Percentiles rank a stretch among this genome's conserved stretches.
Evolutionary conservation across 176 grass and related monocot genomes (phyloP).

Genomic region (Metroxylon sagu): DNA sequence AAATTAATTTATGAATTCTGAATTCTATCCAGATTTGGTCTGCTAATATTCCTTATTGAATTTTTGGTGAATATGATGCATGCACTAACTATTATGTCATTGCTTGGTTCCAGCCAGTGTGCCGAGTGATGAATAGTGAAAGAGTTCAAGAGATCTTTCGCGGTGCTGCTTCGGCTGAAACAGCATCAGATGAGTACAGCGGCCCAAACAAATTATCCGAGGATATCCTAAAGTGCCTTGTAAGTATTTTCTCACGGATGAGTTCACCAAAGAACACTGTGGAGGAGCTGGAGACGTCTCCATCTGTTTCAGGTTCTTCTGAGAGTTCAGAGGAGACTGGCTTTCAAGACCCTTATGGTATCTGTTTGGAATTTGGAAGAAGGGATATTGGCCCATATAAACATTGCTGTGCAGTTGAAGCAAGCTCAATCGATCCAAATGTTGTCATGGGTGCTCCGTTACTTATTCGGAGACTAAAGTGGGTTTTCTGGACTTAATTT

Average conservation of each 20-base stretch:
- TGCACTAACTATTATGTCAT: not conserved
- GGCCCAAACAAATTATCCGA: constrained; percentile 75
- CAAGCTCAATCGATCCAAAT: constrained; percentile 35
- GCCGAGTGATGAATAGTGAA: constrained; percentile 27
- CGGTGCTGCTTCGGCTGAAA: constrained; percentile 26
- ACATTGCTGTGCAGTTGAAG: constrained; percentile 48
- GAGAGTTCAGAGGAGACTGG: constrained; percentile 42
- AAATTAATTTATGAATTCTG: not conserved
- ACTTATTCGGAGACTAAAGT: constrained; percentile 61
- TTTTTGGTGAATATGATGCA: no score
- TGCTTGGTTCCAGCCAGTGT: constrained; percentile 26
- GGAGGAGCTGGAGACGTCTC: constrained; percentile 42
- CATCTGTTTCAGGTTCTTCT: constrained; percentile 55
- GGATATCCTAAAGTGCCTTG: constrained; percentile 70
- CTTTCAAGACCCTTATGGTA: constrained; percentile 65
- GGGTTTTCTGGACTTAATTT: constrained; percentile 21
- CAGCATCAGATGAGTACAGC: constrained; percentile 22
- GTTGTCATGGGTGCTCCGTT: constrained; percentile 30
- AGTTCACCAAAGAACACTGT: constrained; percentile 20
- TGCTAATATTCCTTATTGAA: no score
- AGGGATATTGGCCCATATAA: constrained; percentile 74
- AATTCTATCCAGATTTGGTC: not conserved
- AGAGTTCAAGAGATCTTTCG: constrained; percentile 10
- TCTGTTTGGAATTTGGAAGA: constrained; percentile 46
- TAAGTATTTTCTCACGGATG: constrained; percentile 64